Conservation (phyloP, 495 filamentous ascomycete species). For the Lasiosphaeria ovina region DNA sequence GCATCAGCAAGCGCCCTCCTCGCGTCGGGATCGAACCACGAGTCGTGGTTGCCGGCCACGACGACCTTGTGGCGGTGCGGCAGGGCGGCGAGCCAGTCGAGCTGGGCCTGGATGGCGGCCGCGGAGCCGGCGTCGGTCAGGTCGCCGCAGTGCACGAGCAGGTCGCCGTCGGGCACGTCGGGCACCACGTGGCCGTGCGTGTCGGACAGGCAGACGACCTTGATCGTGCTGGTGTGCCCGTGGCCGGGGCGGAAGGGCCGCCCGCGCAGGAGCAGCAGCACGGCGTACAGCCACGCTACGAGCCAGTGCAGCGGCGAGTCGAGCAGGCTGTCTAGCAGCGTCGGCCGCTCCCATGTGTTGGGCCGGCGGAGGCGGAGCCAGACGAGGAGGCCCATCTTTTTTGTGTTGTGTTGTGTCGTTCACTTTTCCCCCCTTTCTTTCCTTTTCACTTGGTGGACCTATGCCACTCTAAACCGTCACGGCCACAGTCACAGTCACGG, state of each 20-base stretch:
- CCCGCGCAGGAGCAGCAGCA: slow-evolving; percentile 63
- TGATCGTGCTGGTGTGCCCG: slow-evolving; percentile 52
- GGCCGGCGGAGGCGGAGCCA: slow-evolving; percentile 38
- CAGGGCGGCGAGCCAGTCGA: slow-evolving; percentile 74
- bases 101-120: slow-evolving; percentile 67
- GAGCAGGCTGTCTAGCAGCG: slow-evolving; percentile 46
- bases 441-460: not conserved
- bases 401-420: slow-evolving; percentile 1
- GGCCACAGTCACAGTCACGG: not conserved
- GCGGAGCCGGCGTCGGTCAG: slow-evolving; percentile 69
- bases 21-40: slow-evolving; percentile 64
- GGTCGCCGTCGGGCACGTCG: slow-evolving; percentile 68
- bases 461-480: not conserved
- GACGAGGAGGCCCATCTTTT: slow-evolving; percentile 34
- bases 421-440: slow-evolving; percentile 3
- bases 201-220: slow-evolving; percentile 86
- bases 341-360: slow-evolving; percentile 49
- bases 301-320: slow-evolving; percentile 51
- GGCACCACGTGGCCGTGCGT: slow-evolving; percentile 66
- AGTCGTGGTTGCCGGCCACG: slow-evolving; percentile 88
- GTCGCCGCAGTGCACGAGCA: slow-evolving; percentile 89
- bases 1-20: slow-evolving; percentile 25
- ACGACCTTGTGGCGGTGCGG: slow-evolving; percentile 78
- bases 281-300: slow-evolving; percentile 53
- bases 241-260: slow-evolving; percentile 54